Conservation (phyloP, 495 filamentous ascomycete species). For the Aspergillus conjunctus region DNA sequence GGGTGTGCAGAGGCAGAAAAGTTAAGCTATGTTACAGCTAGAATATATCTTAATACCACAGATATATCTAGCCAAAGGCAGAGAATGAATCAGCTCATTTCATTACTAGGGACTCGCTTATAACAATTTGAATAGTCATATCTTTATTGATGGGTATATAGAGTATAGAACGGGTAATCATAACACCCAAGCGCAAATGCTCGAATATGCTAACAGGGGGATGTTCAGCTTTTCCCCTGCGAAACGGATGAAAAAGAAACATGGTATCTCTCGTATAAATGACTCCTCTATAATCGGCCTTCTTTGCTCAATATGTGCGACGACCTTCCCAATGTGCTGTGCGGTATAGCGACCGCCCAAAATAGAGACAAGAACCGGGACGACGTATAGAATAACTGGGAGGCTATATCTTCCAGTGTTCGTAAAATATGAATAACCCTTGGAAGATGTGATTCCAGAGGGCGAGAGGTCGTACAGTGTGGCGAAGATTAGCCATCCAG, state of each 20-base stretch:
- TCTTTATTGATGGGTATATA: constrained; percentile 15
- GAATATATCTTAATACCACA: no score
- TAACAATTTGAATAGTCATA: background rate
- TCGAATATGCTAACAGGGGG: constrained; percentile 11
- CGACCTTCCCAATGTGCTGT: constrained; percentile 10
- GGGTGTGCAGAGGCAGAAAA: no score
- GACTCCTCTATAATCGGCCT: constrained; percentile 21
- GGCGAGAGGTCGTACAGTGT: background rate
- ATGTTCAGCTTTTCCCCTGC: background rate
- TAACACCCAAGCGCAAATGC: constrained; percentile 16
- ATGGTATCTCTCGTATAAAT: constrained; percentile 27
- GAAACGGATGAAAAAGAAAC: constrained; percentile 17
- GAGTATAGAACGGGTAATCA: constrained; percentile 9
- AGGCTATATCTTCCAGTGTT: background rate
- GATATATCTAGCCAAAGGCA: background rate
- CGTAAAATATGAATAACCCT: background rate
- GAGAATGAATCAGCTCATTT: background rate
- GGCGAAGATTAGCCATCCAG: background rate
- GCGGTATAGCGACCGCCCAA: background rate
- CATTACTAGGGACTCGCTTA: background rate
- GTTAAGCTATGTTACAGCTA: no score
- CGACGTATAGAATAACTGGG: constrained; percentile 1
- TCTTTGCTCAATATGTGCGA: constrained; percentile 14
- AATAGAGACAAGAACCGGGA: constrained; percentile 10
- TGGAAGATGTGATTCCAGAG: background rate